A percentile compares a stretch with the other conserved stretches of the same genome.
These are phyloP conservation scores for Rhipidocladum racemiflorum DNA, from an alignment of 176 grass and related monocot species.

Conservation along the genomic window DNA sequence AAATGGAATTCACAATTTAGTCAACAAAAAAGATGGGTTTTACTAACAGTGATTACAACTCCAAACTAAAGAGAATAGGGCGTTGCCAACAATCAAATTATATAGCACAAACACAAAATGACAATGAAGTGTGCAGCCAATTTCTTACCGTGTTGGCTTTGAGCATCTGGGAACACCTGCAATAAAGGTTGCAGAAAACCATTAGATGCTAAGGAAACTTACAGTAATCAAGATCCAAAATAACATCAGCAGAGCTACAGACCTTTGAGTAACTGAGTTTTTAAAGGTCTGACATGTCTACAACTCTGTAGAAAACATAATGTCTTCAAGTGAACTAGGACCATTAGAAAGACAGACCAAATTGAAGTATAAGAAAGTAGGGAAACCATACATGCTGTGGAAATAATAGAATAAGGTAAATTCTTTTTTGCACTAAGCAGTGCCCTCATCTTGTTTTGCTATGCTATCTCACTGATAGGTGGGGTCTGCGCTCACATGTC, in stretches of 20 bases:
- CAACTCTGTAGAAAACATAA: conserved; percentile 50
- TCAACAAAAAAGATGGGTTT: not conserved
- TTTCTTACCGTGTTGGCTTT: conserved; percentile 44
- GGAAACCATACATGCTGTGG: not conserved
- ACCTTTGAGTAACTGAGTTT: conserved; percentile 67
- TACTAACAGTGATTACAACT: not conserved
- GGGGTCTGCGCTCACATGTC: not conserved
- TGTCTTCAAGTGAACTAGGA: conserved; percentile 30
- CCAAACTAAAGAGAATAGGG: not conserved
- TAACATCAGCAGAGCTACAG: conserved; percentile 22
- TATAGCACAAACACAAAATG: not conserved
- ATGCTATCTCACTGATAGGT: not conserved
- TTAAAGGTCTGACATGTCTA: conserved; percentile 52
- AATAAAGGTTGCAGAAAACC: conserved; percentile 11
- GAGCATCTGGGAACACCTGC: conserved; percentile 35
- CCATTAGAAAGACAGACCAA: not conserved
- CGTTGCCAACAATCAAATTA: not conserved
- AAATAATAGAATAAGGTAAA: not conserved
- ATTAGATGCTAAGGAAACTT: not conserved
- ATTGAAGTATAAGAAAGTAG: not conserved
- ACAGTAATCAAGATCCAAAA: conserved; percentile 10
- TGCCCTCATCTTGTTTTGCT: not conserved
- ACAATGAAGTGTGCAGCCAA: not conserved
- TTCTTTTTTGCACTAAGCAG: not conserved
- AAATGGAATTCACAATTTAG: not conserved